Conservation (phyloP, 169 alveolate genomes). For the Sarcocystis neurona region DNA sequence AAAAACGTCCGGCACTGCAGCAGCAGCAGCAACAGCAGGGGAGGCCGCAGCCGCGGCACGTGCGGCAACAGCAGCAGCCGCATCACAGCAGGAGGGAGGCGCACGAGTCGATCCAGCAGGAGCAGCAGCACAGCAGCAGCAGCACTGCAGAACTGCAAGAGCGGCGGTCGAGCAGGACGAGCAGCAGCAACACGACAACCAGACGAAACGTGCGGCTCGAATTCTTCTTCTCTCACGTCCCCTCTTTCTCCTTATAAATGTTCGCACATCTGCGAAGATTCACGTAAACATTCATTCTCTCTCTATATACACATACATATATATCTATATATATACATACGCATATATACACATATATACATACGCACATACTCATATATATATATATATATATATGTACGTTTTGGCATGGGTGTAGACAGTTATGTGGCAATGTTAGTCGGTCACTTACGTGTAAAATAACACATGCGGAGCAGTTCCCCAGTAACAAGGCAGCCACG, state of each 20-base stretch:
- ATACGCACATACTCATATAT: not conserved
- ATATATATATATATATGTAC: not conserved
- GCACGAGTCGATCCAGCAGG: too few relatives aligned
- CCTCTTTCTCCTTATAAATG: too few relatives aligned
- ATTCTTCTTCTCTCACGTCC: too few relatives aligned
- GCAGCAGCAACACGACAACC: too few relatives aligned
- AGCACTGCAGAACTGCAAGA: too few relatives aligned
- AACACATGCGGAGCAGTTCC: not conserved
- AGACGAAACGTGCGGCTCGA: too few relatives aligned
- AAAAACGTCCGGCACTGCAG: constrained; percentile 12
- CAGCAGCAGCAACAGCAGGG: too few relatives aligned
- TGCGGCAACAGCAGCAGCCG: not conserved
- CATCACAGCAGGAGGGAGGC: too few relatives aligned
- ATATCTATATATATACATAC: not conserved
- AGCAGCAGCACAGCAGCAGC: too few relatives aligned
- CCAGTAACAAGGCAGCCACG: not conserved
- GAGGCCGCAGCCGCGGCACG: not conserved
- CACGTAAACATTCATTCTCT: too few relatives aligned
- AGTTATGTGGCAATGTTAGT: not conserved
- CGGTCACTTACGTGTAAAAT: not conserved
- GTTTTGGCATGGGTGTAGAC: not conserved
- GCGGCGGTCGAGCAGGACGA: too few relatives aligned
- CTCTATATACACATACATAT: not conserved
- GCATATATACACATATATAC: not conserved
- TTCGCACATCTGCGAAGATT: too few relatives aligned